phyloP scores from a whole-genome alignment of 129 eudicot species.

The Escallonia rubra region DNA sequence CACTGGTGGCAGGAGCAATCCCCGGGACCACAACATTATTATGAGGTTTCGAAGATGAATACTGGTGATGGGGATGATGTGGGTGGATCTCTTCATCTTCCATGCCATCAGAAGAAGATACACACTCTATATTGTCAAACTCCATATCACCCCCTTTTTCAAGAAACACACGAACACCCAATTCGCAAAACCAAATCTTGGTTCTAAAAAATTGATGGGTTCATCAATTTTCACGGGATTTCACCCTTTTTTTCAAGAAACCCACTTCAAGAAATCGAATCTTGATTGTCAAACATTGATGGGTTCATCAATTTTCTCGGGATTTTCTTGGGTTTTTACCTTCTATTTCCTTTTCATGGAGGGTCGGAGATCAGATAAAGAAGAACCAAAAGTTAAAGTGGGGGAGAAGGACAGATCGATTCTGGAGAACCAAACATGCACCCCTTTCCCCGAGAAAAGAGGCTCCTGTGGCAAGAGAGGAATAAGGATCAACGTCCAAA shows the following conservation, averaged over 20 bases:
- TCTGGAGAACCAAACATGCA: conserved; percentile 16
- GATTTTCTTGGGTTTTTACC: conserved; percentile 4
- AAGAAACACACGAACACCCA: not conserved
- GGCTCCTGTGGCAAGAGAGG: conserved; percentile 10
- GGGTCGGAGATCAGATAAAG: conserved; percentile 12
- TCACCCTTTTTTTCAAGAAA: no score
- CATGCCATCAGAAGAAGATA: conserved; percentile 68
- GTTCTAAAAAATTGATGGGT: not conserved
- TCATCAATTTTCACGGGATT: no score
- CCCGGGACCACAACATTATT: conserved; percentile 33
- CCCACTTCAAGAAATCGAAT: no score
- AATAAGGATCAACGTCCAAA: conserved; percentile 30
- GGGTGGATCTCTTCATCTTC: conserved; percentile 84
- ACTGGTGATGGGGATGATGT: conserved; percentile 27
- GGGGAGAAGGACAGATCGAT: conserved; percentile 32
- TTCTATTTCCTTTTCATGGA: not conserved
- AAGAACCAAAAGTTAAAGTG: conserved; percentile 12
- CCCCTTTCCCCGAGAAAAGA: conserved; percentile 18
- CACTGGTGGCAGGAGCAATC: conserved; percentile 76
- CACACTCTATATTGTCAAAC: conserved; percentile 73
- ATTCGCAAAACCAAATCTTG: conserved; percentile 15
- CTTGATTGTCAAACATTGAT: no score
- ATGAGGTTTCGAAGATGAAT: conserved; percentile 44
- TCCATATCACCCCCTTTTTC: conserved; percentile 31
- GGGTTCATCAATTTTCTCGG: no score